Evolutionary conservation across 495 filamentous ascomycete species (phyloP), one percentile per base, ranked within the genome.

Genomic region (Cairneyella variabilis): DNA sequence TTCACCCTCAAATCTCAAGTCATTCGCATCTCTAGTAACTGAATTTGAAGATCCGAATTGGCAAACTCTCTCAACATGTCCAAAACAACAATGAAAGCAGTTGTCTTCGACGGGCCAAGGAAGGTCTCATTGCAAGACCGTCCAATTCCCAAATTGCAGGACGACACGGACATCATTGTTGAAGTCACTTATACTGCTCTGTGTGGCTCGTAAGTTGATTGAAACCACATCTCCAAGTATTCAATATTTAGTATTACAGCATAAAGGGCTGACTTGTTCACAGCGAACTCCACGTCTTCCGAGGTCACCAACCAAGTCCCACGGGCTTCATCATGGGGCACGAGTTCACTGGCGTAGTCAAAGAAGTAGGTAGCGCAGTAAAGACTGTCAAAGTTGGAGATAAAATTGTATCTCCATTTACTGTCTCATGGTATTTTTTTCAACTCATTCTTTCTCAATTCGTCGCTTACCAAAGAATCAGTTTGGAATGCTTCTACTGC

Each of bases 201-300:
- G 36, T 97, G 92, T 69, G 92, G 92, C 59, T 91, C 88, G 90
- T 91, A 71, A 65, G 81, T 75, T 23, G n/a, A n/a, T n/a, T n/a
- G n/a, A n/a, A n/a, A n/a, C n/a, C n/a, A n/a, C n/a, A n/a, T n/a
- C n/a, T n/a, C n/a, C n/a, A n/a, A n/a, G n/a, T n/a, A n/a, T n/a
- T n/a, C n/a, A n/a, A n/a, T n/a, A n/a, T n/a, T n/a, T n/a, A n/a
- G n/a, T n/a, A n/a, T n/a, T n/a, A n/a, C n/a, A n/a, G n/a, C n/a
- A n/a, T n/a, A n/a, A n/a, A n/a, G n/a, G n/a, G n/a, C n/a, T n/a
- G n/a, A n/a, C n/a, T n/a, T n/a, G n/a, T n/a, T n/a, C 26, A 20
- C 57, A 96, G 89, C 63, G 93, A 97, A 59, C 76, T 98, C 40
- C 93, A 98, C 70, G 82, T 86, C 25, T 98, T 86, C 71, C 84